phyloP scores from a whole-genome alignment of 805 yeast genomes.

The Yamadazyma nakazawae region DNA sequence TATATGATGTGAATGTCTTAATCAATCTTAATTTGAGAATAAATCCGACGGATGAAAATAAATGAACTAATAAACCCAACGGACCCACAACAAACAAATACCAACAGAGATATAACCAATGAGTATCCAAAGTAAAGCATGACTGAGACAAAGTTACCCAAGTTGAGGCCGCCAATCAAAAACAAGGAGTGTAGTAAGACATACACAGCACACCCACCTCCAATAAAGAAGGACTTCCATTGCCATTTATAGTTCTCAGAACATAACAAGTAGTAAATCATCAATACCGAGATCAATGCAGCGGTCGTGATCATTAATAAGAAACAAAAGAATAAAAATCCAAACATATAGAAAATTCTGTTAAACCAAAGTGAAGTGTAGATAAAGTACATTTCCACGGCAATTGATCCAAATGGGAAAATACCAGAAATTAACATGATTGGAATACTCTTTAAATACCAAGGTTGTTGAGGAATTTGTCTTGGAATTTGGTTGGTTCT shows the following conservation, averaged over 20 bases:
- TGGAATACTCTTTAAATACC: conserved; percentile 68
- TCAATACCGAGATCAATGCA: conserved; percentile 70
- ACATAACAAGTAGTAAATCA: conserved; percentile 81
- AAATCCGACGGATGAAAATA: conserved; percentile 73
- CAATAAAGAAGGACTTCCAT: conserved; percentile 84
- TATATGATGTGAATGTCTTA: conserved; percentile 12
- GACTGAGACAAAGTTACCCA: conserved; percentile 73
- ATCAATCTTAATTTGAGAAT: conserved; percentile 84
- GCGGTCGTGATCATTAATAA: conserved; percentile 80
- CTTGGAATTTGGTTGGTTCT: conserved; percentile 94
- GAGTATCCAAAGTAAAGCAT: conserved; percentile 85
- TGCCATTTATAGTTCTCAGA: conserved; percentile 96
- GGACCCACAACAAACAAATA: conserved; percentile 83
- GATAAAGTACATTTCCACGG: conserved; percentile 92
- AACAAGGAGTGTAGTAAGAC: conserved; percentile 80
- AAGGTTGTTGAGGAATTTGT: conserved; percentile 90
- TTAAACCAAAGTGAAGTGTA: conserved; percentile 91
- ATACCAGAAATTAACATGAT: conserved; percentile 78
- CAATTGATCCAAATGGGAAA: conserved; percentile 92
- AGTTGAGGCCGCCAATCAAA: conserved; percentile 57
- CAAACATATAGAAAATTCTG: conserved; percentile 94
- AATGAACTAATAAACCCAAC: conserved; percentile 78
- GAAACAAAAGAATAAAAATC: conserved; percentile 87
- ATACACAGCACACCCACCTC: conserved; percentile 87
- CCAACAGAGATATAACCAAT: conserved; percentile 59